Evolutionary conservation across 2,329 filamentous ascomycete genomes (phyloP), one percentile per base, ranked within the genome.

Genomic region (Fusarium begoniae): DNA sequence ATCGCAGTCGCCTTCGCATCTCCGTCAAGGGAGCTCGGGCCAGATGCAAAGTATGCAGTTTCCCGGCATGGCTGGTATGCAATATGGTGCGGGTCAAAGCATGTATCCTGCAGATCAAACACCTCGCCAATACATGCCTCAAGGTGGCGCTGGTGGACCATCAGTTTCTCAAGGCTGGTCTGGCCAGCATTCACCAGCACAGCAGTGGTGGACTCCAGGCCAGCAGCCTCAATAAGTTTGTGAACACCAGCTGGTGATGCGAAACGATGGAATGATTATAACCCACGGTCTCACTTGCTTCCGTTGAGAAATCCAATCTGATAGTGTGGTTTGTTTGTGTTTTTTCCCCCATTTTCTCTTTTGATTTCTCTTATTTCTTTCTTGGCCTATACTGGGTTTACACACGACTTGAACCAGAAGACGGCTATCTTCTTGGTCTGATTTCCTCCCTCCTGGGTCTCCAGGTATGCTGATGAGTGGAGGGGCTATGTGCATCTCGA

Each of bases 111-210:
- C 89, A 35, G 90, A 92, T 53, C 90, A 91, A 81, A 90, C 89
- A 3, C 88, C 89, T 8, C 85, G 90, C 59, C 89, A 91, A 78
- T 92, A 92, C 83, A 88, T 94, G 89, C 90, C 92, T 77, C 86
- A 91, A 82, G 84, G 88, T 81, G 82, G 87, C 76, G 82, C 90
- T 8, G 83, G 82, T 8, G 82, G 83, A 12, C 87, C 88, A 17
- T 84, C 87, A 11, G 86, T 86, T 28, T 85, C 86, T 5, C 88
- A 90, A 70, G 80, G 83, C 8, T 90, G 87, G 87, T 85, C 85
- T 12, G 84, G 89, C 43, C 90, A 92, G 76, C 90, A 91, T 76
- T 90, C 91, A 66, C 87, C 90, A 14, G 87, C 90, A 4, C 87
- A 88, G 61, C 84, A 88, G 77, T 89, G 88, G 87, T 90, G 88